Evolutionary conservation across 2,329 filamentous ascomycete genomes (phyloP), one percentile per base, ranked within the genome.

Genomic region (Botrytis fragariae): DNA sequence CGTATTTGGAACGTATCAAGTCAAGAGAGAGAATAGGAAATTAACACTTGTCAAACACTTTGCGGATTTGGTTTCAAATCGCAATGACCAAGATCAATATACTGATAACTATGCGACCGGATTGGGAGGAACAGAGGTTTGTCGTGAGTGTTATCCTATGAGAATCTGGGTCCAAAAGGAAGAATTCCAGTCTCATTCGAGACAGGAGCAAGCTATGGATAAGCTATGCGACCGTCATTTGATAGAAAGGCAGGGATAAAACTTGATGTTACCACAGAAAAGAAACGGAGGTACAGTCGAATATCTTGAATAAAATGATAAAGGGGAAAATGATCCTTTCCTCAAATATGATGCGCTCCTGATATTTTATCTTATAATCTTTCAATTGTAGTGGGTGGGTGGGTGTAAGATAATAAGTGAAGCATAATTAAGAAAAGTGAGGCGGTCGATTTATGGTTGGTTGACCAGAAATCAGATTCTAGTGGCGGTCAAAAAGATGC

Each of bases 21-120:
- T 67, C 69, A 74, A 73, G n/a, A 73, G 74, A 64, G 72, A 77
- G 74, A 78, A 73, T 69, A 79, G 74, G 74, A 62, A 79, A 71
- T 76, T 75, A 77, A 75, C 71, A 76, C 73, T 71, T 75, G 74
- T 67, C 69, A 74, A 73, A 77, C 76, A 77, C 78, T 76, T 72
- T 76, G 70, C 54, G 70, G 73, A 76, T 75, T 61, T 71, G 69
- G 60, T 74, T 76, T 74, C 76, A 77, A 69, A 71, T 77, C 76
- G 78, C 77, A 78, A 77, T 60, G 72, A 76, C 74, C 72, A 77
- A 76, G 74, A 74, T 73, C 74, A 74, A 73, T 73, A 70, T 67
- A 51, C 42, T 69, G 51, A 32, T 69, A 37, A 63, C 42, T 74
- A 69, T 74, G 69, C 64, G 72, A 74, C 68, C 39, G 39, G 42